Percentiles rank a stretch among this genome's conserved stretches.
These are phyloP conservation scores for Metschnikowia cerradonensis DNA, from an alignment of 805 yeast genomes.

Conservation along the genomic window DNA sequence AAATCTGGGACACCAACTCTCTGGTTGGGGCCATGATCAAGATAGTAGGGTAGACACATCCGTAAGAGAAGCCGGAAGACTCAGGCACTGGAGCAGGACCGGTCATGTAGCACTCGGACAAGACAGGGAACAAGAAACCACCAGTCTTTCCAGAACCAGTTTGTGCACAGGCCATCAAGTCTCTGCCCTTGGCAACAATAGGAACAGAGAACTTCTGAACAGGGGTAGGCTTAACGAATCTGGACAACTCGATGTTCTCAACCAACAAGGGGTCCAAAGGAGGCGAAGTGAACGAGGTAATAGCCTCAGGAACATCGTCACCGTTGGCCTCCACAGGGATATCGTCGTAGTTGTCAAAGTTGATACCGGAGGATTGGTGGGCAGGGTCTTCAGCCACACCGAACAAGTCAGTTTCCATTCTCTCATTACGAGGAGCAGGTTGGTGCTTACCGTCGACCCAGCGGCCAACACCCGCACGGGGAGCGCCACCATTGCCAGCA, in stretches of 20 bases:
- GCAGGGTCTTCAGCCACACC: conserved; percentile 73
- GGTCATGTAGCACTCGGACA: conserved; percentile 80
- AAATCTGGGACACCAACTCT: conserved; percentile 96
- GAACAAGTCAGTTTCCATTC: conserved; percentile 73
- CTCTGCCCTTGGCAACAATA: conserved; percentile 83
- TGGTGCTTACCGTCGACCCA: conserved; percentile 86
- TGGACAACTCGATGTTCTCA: conserved; percentile 80
- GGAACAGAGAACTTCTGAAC: conserved; percentile 94
- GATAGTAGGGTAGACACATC: conserved; percentile 91
- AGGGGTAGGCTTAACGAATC: conserved; percentile 95
- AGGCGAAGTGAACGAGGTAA: conserved; percentile 81
- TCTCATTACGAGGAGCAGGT: conserved; percentile 70
- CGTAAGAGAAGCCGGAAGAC: conserved; percentile 53
- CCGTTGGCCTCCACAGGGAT: conserved; percentile 99
- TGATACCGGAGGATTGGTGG: conserved; percentile 93
- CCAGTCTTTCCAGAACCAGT: conserved; percentile 99
- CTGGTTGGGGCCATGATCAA: conserved; percentile 97
- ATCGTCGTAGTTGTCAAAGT: conserved; percentile 97
- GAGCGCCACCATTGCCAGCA: conserved; percentile 17
- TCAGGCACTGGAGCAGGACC: conserved; percentile 71
- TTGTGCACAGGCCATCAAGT: conserved; percentile 96
- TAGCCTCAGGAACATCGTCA: conserved; percentile 90
- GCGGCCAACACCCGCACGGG: conserved; percentile 63
- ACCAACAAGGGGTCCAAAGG: conserved; percentile 85
- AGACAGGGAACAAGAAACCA: conserved; percentile 97